These are phyloP conservation scores for Kwoniella bestiolae DNA, from an alignment of 768 basidiomycete species.

Conservation along the genomic window DNA sequence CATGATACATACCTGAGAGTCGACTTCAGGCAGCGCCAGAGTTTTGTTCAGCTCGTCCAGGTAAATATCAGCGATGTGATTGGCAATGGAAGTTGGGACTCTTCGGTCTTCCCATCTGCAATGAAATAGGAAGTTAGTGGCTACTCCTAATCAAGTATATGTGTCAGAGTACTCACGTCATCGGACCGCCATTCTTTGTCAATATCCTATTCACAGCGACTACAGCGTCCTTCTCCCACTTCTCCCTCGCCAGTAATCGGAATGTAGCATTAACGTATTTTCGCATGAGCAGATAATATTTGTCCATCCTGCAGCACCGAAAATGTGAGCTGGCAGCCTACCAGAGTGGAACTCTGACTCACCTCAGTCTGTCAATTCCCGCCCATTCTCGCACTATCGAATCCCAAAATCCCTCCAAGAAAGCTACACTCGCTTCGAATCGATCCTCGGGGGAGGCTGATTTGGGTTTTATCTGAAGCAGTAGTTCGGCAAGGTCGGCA, in stretches of 20 bases:
- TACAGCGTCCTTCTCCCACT: slow-evolving; percentile 69
- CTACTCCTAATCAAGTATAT: not conserved
- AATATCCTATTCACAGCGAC: slow-evolving; percentile 73
- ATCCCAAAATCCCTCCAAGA: slow-evolving; percentile 89
- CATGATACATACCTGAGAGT: slow-evolving; percentile 48
- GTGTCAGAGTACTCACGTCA: slow-evolving; percentile 67
- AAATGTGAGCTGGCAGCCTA: too few relatives aligned
- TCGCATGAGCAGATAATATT: slow-evolving; percentile 93
- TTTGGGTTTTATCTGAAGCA: slow-evolving; percentile 68
- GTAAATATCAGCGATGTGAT: slow-evolving; percentile 88
- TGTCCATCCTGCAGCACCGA: slow-evolving; percentile 93
- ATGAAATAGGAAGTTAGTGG: slow-evolving; percentile 7
- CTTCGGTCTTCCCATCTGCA: slow-evolving; percentile 70
- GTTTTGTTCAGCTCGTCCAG: slow-evolving; percentile 80
- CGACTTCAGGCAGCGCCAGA: slow-evolving; percentile 58
- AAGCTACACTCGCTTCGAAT: slow-evolving; percentile 66
- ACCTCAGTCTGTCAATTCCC: slow-evolving; percentile 89
- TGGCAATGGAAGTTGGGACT: slow-evolving; percentile 76
- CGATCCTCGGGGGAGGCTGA: slow-evolving; percentile 26
- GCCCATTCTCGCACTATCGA: slow-evolving; percentile 89
- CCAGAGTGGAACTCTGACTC: slow-evolving; percentile 51
- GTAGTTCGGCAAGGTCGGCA: slow-evolving; percentile 76
- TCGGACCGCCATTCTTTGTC: slow-evolving; percentile 70
- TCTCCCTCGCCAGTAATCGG: slow-evolving; percentile 69
- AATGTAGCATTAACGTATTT: slow-evolving; percentile 86